phyloP scores from a whole-genome alignment of 257 asterid species.

The Euphrasia confusa region DNA sequence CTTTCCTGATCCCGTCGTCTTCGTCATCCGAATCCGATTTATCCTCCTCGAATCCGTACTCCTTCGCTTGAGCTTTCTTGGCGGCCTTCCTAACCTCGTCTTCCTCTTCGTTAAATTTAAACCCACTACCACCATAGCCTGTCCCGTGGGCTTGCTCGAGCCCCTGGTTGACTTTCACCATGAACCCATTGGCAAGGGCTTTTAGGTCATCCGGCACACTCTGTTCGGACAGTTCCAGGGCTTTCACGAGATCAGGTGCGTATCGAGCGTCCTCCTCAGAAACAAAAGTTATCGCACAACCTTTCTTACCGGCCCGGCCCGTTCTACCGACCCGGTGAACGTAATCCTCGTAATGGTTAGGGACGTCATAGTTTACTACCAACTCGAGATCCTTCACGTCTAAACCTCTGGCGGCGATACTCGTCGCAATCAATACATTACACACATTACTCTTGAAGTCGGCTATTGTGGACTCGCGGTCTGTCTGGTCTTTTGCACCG shows the following conservation, averaged over 20 bases:
- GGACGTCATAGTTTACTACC: conserved; percentile 74
- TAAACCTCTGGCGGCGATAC: conserved; percentile 87
- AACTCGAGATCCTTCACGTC: conserved; percentile 90
- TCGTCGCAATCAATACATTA: conserved; percentile 72
- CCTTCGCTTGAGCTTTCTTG: conserved; percentile 88
- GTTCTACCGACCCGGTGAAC: conserved; percentile 96
- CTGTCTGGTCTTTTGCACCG: conserved; percentile 91
- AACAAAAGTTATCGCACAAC: conserved; percentile 77
- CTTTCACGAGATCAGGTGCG: conserved; percentile 82
- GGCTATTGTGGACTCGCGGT: conserved; percentile 76
- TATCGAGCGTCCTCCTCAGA: conserved; percentile 82
- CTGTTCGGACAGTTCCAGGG: conserved; percentile 75
- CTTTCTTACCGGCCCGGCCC: conserved; percentile 88
- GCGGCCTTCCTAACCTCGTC: conserved; percentile 83
- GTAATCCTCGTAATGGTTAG: conserved; percentile 89
- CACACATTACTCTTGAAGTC: conserved; percentile 82
- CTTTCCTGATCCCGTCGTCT: conserved; percentile 42
- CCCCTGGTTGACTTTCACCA: conserved; percentile 83
- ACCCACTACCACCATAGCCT: conserved; percentile 88
- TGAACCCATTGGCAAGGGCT: conserved; percentile 71
- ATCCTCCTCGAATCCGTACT: conserved; percentile 78
- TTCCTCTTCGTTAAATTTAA: conserved; percentile 86
- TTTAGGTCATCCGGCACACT: conserved; percentile 76
- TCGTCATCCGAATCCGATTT: conserved; percentile 90
- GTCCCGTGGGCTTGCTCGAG: conserved; percentile 89